phyloP scores from a whole-genome alignment of 306 rosid genomes.

The Sophora flavescens region DNA sequence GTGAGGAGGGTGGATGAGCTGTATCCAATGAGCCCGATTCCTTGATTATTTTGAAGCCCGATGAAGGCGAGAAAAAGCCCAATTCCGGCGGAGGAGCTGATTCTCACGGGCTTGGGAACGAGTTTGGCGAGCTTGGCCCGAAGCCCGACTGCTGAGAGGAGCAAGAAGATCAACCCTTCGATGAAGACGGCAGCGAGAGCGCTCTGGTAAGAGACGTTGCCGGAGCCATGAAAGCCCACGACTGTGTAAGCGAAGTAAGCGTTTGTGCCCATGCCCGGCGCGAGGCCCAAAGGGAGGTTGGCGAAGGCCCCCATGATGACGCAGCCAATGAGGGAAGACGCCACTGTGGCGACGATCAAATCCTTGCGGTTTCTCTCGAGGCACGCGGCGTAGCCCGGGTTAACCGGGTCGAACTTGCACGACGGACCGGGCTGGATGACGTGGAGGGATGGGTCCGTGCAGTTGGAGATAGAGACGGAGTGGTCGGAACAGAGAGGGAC shows the following conservation, averaged over 20 bases:
- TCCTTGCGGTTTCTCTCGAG: conserved; percentile 74
- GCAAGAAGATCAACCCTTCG: conserved; percentile 76
- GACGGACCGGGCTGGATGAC: conserved; percentile 62
- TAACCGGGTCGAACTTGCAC: conserved; percentile 87
- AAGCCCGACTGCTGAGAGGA: conserved; percentile 75
- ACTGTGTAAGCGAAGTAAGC: conserved; percentile 98
- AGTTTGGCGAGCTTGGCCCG: conserved; percentile 85
- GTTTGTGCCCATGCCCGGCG: conserved; percentile 97
- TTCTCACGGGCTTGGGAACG: conserved; percentile 87
- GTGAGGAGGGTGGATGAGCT: conserved; percentile 77
- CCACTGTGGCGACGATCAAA: conserved; percentile 88
- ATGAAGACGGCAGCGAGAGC: conserved; percentile 91
- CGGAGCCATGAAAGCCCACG: conserved; percentile 98
- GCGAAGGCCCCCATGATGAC: conserved; percentile 94
- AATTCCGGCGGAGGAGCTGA: conserved; percentile 96
- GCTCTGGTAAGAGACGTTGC: conserved; percentile 72
- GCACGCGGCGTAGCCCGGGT: conserved; percentile 84
- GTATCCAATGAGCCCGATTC: conserved; percentile 84
- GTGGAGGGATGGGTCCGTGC: conserved; percentile 53
- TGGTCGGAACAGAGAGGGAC: conserved; percentile 83
- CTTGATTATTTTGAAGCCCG: conserved; percentile 86
- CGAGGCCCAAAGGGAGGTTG: conserved; percentile 87
- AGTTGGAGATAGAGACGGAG: conserved; percentile 53
- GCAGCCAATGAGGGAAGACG: conserved; percentile 86
- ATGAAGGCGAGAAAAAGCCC: conserved; percentile 94